Conservation (phyloP, 768 basidiomycete genomes). For the Gloeostereum incarnatum region DNA sequence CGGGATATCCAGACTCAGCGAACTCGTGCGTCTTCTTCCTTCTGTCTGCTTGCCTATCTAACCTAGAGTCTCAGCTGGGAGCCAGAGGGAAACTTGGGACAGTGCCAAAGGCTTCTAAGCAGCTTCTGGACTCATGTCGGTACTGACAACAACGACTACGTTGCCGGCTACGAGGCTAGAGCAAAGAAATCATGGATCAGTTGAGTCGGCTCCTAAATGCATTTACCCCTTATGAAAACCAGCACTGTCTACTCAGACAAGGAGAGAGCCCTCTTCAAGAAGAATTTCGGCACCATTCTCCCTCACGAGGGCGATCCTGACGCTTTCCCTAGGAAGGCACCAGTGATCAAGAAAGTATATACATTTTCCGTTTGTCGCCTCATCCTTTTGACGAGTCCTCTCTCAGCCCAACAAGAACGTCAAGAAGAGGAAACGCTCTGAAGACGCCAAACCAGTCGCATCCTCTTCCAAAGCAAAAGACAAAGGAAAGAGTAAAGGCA, state of each 20-base stretch:
- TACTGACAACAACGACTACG: slow-evolving; percentile 29
- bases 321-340: no score
- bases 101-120: slow-evolving; percentile 30
- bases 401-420: no score
- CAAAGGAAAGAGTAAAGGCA: no score
- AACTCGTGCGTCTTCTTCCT: slow-evolving; percentile 24
- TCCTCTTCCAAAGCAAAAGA: no score
- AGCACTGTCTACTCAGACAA: neutral
- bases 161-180: slow-evolving; percentile 19
- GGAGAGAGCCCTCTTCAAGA: neutral
- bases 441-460: no score
- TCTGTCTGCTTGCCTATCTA: neutral
- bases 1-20: slow-evolving; percentile 29
- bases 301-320: no score
- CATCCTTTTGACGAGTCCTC: no score
- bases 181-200: slow-evolving; percentile 34
- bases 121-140: slow-evolving; percentile 39
- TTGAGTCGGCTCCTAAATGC: slow-evolving; percentile 9
- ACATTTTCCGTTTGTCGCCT: no score
- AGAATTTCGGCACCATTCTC: neutral
- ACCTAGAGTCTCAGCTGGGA: slow-evolving; percentile 32
- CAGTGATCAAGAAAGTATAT: no score
- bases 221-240: neutral
- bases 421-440: no score
- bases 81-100: slow-evolving; percentile 28